Percentiles rank a stretch among this genome's conserved stretches.
Evolutionary conservation across 1,284 basidiomycete genomes (phyloP).

Genomic region (Macrocystidia cucumis): DNA sequence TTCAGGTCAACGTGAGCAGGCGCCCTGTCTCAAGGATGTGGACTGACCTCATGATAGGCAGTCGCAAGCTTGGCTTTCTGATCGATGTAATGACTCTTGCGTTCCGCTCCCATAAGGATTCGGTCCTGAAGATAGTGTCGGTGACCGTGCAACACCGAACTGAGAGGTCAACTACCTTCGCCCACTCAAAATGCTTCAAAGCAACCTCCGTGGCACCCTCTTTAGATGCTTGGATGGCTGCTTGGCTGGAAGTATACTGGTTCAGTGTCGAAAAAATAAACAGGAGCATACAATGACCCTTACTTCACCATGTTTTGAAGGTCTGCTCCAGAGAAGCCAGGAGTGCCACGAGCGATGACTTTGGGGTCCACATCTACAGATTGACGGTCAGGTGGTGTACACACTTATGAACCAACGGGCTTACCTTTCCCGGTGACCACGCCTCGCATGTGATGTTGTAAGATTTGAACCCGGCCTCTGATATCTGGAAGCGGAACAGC

Average conservation of each 20-base stretch:
- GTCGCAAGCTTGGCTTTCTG: slow-evolving; percentile 81
- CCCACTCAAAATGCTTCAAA: slow-evolving; percentile 92
- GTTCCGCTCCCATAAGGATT: slow-evolving; percentile 92
- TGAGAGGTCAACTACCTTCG: slow-evolving; percentile 51
- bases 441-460: slow-evolving; percentile 84
- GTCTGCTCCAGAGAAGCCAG: slow-evolving; percentile 90
- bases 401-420: slow-evolving; percentile 11
- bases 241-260: slow-evolving; percentile 43
- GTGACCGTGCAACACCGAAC: slow-evolving; percentile 1
- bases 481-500: slow-evolving; percentile 88
- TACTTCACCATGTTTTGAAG: slow-evolving; percentile 91
- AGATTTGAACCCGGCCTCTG: slow-evolving; percentile 80
- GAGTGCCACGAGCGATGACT: slow-evolving; percentile 84
- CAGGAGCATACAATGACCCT: slow-evolving; percentile 20
- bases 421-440: slow-evolving; percentile 59
- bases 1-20: slow-evolving; percentile 17
- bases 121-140: slow-evolving; percentile 53
- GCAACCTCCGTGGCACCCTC: slow-evolving; percentile 68
- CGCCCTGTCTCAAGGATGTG: background rate
- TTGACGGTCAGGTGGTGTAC: slow-evolving; percentile 1
- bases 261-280: slow-evolving; percentile 6
- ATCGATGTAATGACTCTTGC: slow-evolving; percentile 82
- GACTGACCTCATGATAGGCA: slow-evolving; percentile 83
- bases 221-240: slow-evolving; percentile 88
- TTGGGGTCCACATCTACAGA: slow-evolving; percentile 69